phyloP scores from a whole-genome alignment of 1,284 basidiomycete species.

The Cryptococcus depauperatus region DNA sequence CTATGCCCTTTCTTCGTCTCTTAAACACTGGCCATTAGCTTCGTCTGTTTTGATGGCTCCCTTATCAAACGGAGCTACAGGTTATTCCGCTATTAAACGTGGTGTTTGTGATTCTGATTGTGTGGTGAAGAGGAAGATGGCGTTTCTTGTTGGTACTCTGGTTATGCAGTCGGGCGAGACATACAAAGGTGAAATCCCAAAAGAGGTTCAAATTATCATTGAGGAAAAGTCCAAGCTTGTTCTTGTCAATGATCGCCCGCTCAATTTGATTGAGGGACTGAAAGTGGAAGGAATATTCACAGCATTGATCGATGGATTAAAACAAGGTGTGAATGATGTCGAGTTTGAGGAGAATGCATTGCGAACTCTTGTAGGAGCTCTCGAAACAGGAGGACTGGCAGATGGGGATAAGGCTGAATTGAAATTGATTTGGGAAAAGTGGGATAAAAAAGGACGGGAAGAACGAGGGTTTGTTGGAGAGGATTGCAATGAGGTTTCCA shows the following conservation, averaged over 20 bases:
- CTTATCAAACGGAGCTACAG: too few relatives aligned
- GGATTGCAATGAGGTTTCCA: slow-evolving; percentile 22
- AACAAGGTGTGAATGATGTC: slow-evolving; percentile 60
- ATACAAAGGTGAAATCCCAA: slow-evolving; percentile 39
- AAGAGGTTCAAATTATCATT: slow-evolving; percentile 31
- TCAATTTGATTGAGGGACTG: slow-evolving; percentile 23
- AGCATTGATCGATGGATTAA: slow-evolving; percentile 23
- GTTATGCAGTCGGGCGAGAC: slow-evolving; percentile 58
- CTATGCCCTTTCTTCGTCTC: slow-evolving; percentile 73
- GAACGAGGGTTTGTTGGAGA: slow-evolving; percentile 34
- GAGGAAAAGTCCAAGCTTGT: slow-evolving; percentile 18
- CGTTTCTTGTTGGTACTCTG: slow-evolving; percentile 74
- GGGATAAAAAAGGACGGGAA: slow-evolving; percentile 25
- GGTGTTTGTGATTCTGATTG: slow-evolving; percentile 61
- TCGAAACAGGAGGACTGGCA: slow-evolving; percentile 32
- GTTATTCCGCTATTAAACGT: slow-evolving; percentile 23
- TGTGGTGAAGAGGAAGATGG: slow-evolving; percentile 68
- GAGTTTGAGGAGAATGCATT: slow-evolving; percentile 77
- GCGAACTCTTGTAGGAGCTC: slow-evolving; percentile 49
- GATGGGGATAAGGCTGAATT: slow-evolving; percentile 36
- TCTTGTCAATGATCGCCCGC: slow-evolving; percentile 17
- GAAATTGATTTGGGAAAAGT: slow-evolving; percentile 25
- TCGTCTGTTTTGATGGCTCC: slow-evolving; percentile 15
- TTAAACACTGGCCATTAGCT: slow-evolving; percentile 57
- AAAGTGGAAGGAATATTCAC: slow-evolving; percentile 25